These are phyloP conservation scores for Nadsonia commutata DNA, from an alignment of 1,139 yeast species.

Conservation along the genomic window DNA sequence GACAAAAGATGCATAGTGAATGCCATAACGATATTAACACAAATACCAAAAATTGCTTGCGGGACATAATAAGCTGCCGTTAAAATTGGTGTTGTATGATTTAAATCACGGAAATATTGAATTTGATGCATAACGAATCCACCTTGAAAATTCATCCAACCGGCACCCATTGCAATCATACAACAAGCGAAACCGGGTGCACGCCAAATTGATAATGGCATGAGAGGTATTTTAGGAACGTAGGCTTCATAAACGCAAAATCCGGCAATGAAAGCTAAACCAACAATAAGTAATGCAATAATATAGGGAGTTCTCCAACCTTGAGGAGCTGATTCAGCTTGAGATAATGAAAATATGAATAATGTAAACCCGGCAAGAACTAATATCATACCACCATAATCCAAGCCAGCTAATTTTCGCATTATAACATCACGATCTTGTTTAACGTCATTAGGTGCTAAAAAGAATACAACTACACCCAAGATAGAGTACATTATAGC, in stretches of 20 bases:
- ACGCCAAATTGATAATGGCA: constrained; percentile 31
- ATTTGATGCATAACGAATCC: constrained; percentile 26
- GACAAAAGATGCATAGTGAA: constrained; percentile 29
- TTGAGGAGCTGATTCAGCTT: constrained; percentile 25
- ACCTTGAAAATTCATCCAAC: constrained; percentile 30
- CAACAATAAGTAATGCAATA: constrained; percentile 28
- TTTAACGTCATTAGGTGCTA: constrained; percentile 22
- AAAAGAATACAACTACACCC: constrained; percentile 17
- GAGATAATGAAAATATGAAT: constrained; percentile 29
- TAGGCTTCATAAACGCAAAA: constrained; percentile 28
- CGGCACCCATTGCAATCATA: constrained; percentile 23
- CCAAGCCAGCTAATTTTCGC: constrained; percentile 19
- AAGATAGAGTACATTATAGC: constrained; percentile 24
- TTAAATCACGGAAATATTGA: constrained; percentile 28
- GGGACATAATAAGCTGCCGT: constrained; percentile 30
- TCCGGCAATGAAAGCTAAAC: constrained; percentile 21
- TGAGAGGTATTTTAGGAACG: constrained; percentile 28
- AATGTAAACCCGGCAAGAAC: constrained; percentile 26
- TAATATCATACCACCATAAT: constrained; percentile 28
- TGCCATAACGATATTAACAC: constrained; percentile 30
- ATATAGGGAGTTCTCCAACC: constrained; percentile 35
- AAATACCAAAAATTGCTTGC: constrained; percentile 25
- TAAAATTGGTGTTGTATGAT: constrained; percentile 24
- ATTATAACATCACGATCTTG: not conserved
- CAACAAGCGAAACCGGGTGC: constrained; percentile 25